Evolutionary conservation across 768 basidiomycete species (phyloP), one percentile per base, ranked within the genome.

Genomic region (Dacryopinax spathularia): DNA sequence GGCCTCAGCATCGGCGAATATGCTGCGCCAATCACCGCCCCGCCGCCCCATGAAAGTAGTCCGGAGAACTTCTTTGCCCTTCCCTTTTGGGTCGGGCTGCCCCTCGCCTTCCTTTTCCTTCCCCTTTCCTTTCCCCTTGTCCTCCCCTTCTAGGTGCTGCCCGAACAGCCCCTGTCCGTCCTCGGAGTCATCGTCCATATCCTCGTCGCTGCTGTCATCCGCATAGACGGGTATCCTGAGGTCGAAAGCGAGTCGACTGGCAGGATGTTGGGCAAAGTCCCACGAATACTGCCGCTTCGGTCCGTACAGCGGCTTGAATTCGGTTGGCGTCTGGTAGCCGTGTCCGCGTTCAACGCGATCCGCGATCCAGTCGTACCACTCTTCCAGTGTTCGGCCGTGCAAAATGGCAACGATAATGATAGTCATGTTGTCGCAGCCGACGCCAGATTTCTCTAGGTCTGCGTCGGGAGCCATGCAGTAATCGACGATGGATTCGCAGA

Each of bases 401-500:
- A 94, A 81, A 44, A 99, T 74, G 6, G 91, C 96, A 64, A 98
- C 82, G 61, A 99, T 83, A 68, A 97, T 81, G 60, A 96, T 78
- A 0, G 96, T 99, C 96, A 99, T 99, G 77, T 99, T 98, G 77
- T 99, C 96, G 73, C 95, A 97, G 20, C 96, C 96, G 66, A 97
- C 90, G 13, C 96, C 96, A 6, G 48, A 56, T 43, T 84, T 84
- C 59, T 89, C 90, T 34, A 88, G 88, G 25, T 87, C 86, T 1
- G 90, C 89, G 72, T 96, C 92, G 0, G 94, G 94, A 25, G 96
- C 94, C 56, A 97, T 81, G 71, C 96, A 98, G 68, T 88, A 86
- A 65, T 91, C 88, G 74, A 94, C 95, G 68, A 97, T 85, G 70
- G 84, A 80, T 74, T 95, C 91, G 69, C 87, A 84, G 65, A 98